A percentile compares a stretch with the other conserved stretches of the same genome.
phyloP scores from a whole-genome alignment of 805 yeast species.

The Candida gorgasii region DNA sequence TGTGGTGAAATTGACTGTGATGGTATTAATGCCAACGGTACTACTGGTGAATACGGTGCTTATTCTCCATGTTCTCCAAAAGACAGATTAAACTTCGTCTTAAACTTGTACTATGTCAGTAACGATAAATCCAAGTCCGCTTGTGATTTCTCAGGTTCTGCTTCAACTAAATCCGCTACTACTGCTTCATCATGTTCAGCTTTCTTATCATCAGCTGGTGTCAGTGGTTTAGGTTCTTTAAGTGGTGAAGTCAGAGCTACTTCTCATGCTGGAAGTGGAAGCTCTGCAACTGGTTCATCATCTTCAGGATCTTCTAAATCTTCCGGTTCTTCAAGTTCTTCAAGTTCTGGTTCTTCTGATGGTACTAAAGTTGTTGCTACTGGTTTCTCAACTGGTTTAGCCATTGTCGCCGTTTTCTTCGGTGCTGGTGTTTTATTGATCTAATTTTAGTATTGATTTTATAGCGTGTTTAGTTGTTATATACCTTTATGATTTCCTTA shows the following conservation, averaged over 20 bases:
- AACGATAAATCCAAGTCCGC: conserved; percentile 28
- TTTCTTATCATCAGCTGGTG: conserved; percentile 64
- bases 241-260: conserved; percentile 29
- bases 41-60: conserved; percentile 43
- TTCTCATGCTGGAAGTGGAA: conserved; percentile 23
- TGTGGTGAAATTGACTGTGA: conserved; percentile 37
- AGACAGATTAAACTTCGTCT: conserved; percentile 38
- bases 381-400: conserved; percentile 14
- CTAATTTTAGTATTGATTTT: conserved; percentile 8
- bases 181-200: conserved; percentile 54
- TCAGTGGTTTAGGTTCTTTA: conserved; percentile 64
- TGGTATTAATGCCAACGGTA: conserved; percentile 39
- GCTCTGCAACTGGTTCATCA: conserved; percentile 24
- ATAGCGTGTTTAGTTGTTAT: background rate
- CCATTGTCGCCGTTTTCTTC: conserved; percentile 14
- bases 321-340: conserved; percentile 13
- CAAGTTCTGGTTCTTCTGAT: conserved; percentile 20
- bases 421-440: conserved; percentile 16
- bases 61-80: conserved; percentile 39
- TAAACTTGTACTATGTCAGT: conserved; percentile 38
- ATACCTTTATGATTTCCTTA: too few relatives aligned
- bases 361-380: conserved; percentile 12
- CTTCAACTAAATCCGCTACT: conserved; percentile 33
- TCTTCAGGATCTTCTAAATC: conserved; percentile 23
- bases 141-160: conserved; percentile 43